Conservation (phyloP, 1,139 yeast species). For the Candida gigantensis region DNA sequence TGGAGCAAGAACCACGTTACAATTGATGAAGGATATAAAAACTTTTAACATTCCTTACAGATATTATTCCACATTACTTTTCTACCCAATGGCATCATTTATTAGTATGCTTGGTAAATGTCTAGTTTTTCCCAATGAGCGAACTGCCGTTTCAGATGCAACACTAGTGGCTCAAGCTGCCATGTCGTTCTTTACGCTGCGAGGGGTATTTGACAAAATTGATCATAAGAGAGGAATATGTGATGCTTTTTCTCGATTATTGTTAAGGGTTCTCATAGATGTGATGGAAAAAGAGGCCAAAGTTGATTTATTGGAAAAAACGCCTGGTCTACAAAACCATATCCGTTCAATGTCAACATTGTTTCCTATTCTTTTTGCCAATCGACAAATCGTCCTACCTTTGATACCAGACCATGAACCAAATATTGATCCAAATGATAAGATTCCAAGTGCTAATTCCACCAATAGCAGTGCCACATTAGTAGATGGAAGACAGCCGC, state of each 20-base stretch:
- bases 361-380: slow-evolving; percentile 23
- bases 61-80: slow-evolving; percentile 29
- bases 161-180: slow-evolving; percentile 16
- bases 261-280: slow-evolving; percentile 22
- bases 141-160: slow-evolving; percentile 16
- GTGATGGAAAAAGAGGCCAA: slow-evolving; percentile 15
- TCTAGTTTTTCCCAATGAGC: slow-evolving; percentile 17
- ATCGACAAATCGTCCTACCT: slow-evolving; percentile 1
- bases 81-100: slow-evolving; percentile 37
- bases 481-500: too few species aligned
- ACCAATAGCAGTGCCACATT: neutral
- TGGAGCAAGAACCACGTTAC: slow-evolving; percentile 36
- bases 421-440: too few species aligned
- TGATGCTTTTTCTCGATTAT: slow-evolving; percentile 22
- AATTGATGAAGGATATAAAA: slow-evolving; percentile 20
- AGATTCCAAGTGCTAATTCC: neutral
- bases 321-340: slow-evolving; percentile 20
- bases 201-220: slow-evolving; percentile 7
- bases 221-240: slow-evolving; percentile 19
- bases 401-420: slow-evolving; percentile 1
- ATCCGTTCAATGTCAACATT: slow-evolving; percentile 18
- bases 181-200: slow-evolving; percentile 13
- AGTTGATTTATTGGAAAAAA: slow-evolving; percentile 14
- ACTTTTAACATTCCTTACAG: neutral
- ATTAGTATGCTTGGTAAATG: slow-evolving; percentile 32